Evolutionary conservation across 768 basidiomycete species (phyloP), one percentile per base, ranked within the genome.

Genomic region (Auricularia auricula-judae): DNA sequence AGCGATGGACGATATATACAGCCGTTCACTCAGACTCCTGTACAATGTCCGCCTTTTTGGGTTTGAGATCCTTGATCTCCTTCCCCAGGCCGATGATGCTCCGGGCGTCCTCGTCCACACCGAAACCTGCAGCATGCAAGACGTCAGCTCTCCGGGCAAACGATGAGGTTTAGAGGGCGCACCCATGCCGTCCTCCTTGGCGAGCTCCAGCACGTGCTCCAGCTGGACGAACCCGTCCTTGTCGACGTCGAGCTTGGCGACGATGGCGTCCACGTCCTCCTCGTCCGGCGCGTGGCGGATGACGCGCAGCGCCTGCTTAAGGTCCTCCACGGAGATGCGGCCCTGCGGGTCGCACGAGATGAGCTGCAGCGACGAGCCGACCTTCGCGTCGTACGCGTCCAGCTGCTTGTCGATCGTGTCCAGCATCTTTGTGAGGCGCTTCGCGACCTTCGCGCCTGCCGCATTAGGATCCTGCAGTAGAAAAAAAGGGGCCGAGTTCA

Each of bases 221-320:
- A 98, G 81, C 72, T 95, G 92, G 33, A 98, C 94, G 71, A 86
- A 96, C 0, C 96, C 95, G 72, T 98, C 96, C 75, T 91, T 86
- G 76, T 98, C 96, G 10, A 92, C 89, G 73, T 99, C 97, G 70
- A 98, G 77, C 75, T 98, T 98, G 72, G 92, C 86, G 63, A 95
- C 85, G 62, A 99, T 86, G 23, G 84, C 86, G 66, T 88, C 85
- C 29, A 92, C 91, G 16, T 92, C 87, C 66, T 93, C 89, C 63
- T 95, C 91, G 64, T 92, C 88, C 3, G 95, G 96, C 71, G 80
- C 85, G 75, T 98, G 97, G 76, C 90, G 89, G 79, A 98, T 98
- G 63, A 97, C 93, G 63, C 86, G 84, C 63, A 98, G 78, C 21
- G 94, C 96, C 71, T 91, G 92, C 75, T 93, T 83, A 54, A 99